Evolutionary conservation across 305 asterid species (phyloP).

Genomic region (Fraxinus angustifolia): DNA sequence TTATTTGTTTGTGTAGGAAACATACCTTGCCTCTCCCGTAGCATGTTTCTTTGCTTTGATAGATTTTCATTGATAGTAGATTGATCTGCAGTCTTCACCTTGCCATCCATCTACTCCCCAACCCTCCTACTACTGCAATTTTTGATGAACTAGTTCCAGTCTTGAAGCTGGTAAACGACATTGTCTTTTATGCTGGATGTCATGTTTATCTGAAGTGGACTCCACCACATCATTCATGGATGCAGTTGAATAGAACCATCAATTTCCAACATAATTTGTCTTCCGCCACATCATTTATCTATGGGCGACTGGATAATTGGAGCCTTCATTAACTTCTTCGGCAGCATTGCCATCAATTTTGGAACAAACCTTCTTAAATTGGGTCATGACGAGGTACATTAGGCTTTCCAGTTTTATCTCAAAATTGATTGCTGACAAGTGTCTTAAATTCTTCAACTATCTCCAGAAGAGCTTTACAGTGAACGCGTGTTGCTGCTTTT

Average conservation of each 20-base stretch:
- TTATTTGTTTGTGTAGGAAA: conserved; percentile 20
- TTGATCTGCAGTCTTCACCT: background rate
- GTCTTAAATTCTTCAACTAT: background rate
- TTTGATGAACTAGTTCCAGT: conserved; percentile 24
- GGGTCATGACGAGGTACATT: conserved; percentile 79
- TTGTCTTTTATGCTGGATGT: conserved; percentile 16
- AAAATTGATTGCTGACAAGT: conserved; percentile 9
- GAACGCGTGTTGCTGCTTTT: conserved; percentile 2
- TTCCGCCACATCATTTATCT: conserved; percentile 24
- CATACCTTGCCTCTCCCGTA: background rate
- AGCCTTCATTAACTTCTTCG: conserved; percentile 78
- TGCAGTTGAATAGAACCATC: conserved; percentile 25
- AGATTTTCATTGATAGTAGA: background rate
- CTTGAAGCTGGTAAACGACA: conserved; percentile 19
- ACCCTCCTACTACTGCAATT: conserved; percentile 15
- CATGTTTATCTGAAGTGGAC: conserved; percentile 25
- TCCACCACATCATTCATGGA: conserved; percentile 27
- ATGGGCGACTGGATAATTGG: conserved; percentile 98
- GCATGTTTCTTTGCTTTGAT: background rate
- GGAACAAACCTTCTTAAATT: conserved; percentile 91
- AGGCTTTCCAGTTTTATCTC: conserved; percentile 14
- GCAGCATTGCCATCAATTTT: conserved; percentile 89
- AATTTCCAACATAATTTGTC: conserved; percentile 19
- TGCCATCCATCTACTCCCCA: conserved; percentile 9
- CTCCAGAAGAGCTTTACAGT: conserved; percentile 4